A percentile compares a stretch with the other conserved stretches of the same genome.
Conservation (phyloP, 2,329 filamentous ascomycete genomes). For the Fusarium setosum region DNA sequence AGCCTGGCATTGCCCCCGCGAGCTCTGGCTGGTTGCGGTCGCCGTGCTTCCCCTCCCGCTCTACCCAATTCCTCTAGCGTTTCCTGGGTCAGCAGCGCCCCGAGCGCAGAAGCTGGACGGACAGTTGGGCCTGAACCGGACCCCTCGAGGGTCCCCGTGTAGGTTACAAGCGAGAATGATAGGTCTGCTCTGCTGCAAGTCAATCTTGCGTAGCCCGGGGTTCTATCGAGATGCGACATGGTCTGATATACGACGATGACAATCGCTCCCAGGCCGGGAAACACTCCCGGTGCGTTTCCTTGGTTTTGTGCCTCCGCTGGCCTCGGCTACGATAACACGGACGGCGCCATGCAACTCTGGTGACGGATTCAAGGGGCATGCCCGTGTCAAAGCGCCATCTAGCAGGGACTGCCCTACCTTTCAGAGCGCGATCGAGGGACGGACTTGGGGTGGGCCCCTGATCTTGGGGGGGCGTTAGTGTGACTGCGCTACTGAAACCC, state of each 20-base stretch:
- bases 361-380: constrained; percentile 20
- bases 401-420: constrained; percentile 28
- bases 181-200: not conserved
- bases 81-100: not conserved
- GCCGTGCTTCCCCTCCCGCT: not conserved
- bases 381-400: constrained; percentile 34
- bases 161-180: not conserved
- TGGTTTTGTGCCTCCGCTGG: not conserved
- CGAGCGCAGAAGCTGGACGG: too few relatives aligned
- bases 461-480: constrained; percentile 25
- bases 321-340: constrained; percentile 6
- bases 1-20: not conserved
- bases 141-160: too few relatives aligned
- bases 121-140: too few relatives aligned
- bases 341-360: constrained; percentile 3
- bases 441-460: constrained; percentile 18
- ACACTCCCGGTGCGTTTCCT: constrained; percentile 3
- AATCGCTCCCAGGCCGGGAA: not conserved
- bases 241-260: not conserved
- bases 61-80: not conserved
- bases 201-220: not conserved
- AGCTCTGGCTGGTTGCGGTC: not conserved
- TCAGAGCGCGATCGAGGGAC: constrained; percentile 14
- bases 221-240: not conserved
- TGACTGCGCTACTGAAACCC: constrained; percentile 21